Percentiles rank a stretch among this genome's conserved stretches.
Conservation (phyloP, 2,329 filamentous ascomycete genomes). For the Lasiodiplodia hormozganensis region DNA sequence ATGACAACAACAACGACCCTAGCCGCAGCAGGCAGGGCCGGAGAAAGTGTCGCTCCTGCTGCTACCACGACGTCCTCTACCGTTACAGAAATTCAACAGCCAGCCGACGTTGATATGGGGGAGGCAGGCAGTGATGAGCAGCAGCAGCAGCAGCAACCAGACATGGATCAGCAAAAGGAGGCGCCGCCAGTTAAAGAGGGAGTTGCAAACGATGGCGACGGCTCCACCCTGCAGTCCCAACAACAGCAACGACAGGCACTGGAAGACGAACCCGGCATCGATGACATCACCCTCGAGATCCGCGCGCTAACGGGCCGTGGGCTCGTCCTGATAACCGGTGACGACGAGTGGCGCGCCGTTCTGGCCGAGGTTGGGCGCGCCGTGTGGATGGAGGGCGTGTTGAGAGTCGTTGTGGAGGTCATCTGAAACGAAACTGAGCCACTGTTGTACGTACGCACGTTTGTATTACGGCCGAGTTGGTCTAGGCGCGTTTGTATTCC, state of each 20-base stretch:
- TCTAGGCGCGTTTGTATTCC: neutral
- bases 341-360: conserved; percentile 38
- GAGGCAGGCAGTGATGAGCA: neutral
- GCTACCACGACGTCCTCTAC: neutral
- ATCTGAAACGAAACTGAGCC: neutral
- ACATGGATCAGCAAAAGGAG: neutral
- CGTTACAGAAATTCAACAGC: neutral
- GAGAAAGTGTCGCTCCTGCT: neutral
- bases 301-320: conserved; percentile 38
- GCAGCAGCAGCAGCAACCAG: neutral
- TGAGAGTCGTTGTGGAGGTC: conserved; percentile 42
- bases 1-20: neutral
- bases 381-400: conserved; percentile 40
- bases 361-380: conserved; percentile 39
- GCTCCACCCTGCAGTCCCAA: neutral
- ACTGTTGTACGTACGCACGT: neutral
- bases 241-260: neutral
- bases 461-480: neutral
- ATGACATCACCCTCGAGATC: conserved; percentile 34
- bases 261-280: neutral
- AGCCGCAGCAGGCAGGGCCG: neutral
- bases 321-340: conserved; percentile 35
- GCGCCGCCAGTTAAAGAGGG: neutral
- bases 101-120: neutral
- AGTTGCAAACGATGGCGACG: neutral